These are phyloP conservation scores for Trametes sanguinea DNA, from an alignment of 768 basidiomycete genomes.

Conservation along the genomic window DNA sequence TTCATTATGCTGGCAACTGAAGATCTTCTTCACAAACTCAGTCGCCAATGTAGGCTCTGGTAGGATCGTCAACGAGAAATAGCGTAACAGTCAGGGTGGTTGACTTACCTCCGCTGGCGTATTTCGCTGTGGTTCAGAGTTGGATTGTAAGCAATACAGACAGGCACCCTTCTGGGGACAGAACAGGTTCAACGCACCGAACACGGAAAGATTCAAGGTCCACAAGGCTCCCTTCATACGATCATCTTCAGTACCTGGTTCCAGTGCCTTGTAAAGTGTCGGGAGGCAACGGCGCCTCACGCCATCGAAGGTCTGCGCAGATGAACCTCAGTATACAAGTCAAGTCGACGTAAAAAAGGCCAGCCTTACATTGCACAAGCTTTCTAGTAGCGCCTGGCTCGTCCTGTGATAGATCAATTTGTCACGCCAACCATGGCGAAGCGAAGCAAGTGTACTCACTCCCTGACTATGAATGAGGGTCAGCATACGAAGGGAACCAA, in stretches of 20 bases:
- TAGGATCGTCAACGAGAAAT: background rate
- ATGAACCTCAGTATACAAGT: background rate
- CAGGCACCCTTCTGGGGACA: background rate
- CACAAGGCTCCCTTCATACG: conserved; percentile 92
- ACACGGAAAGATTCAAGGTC: conserved; percentile 64
- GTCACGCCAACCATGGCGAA: too few relatives aligned
- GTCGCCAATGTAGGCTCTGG: conserved; percentile 66
- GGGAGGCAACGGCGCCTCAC: conserved; percentile 65
- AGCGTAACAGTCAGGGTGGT: too few relatives aligned
- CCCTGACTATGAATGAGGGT: conserved; percentile 28
- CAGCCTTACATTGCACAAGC: conserved; percentile 48
- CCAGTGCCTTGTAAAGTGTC: conserved; percentile 54
- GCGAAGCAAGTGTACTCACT: conserved; percentile 24
- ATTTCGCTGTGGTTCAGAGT: conserved; percentile 36
- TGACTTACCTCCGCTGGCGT: conserved; percentile 42
- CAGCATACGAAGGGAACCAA: background rate
- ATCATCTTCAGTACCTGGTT: conserved; percentile 78
- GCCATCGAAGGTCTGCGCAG: conserved; percentile 62
- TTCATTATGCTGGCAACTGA: conserved; percentile 81
- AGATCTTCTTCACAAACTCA: conserved; percentile 58
- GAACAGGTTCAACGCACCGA: conserved; percentile 42
- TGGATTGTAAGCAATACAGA: background rate
- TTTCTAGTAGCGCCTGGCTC: conserved; percentile 42
- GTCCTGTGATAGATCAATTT: conserved; percentile 28
- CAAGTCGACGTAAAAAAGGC: too few relatives aligned